Conservation (phyloP, 2,329 filamentous ascomycete genomes). For the Cytospora mali region DNA sequence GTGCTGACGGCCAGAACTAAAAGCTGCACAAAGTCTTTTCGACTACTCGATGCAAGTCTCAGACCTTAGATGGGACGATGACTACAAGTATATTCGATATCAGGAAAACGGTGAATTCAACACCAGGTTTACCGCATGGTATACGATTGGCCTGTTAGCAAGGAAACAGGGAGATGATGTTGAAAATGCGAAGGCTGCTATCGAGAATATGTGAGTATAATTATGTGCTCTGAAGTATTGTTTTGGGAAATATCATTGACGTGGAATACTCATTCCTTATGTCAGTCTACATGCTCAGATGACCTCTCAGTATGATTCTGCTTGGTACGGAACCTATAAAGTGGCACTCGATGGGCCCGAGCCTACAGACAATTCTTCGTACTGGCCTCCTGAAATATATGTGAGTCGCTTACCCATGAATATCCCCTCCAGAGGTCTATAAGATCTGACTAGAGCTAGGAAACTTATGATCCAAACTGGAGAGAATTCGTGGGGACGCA, state of each 20-base stretch:
- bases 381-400: slow-evolving; percentile 41
- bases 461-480: slow-evolving; percentile 41
- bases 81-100: slow-evolving; percentile 47
- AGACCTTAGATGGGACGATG: slow-evolving; percentile 44
- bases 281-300: slow-evolving; percentile 34
- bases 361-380: slow-evolving; percentile 38
- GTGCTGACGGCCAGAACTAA: background rate
- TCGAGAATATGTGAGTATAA: slow-evolving; percentile 39
- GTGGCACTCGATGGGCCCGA: slow-evolving; percentile 44
- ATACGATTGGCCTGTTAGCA: slow-evolving; percentile 42
- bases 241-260: too few species aligned
- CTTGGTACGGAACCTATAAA: slow-evolving; percentile 47
- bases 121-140: slow-evolving; percentile 47
- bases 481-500: slow-evolving; percentile 42
- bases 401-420: slow-evolving; percentile 26
- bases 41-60: slow-evolving; percentile 44
- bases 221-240: background rate
- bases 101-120: slow-evolving; percentile 47
- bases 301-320: slow-evolving; percentile 41
- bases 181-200: slow-evolving; percentile 39
- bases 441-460: background rate
- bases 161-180: slow-evolving; percentile 41
- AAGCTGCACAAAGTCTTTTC: slow-evolving; percentile 42
- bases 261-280: background rate
- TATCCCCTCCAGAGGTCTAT: background rate